A percentile compares a stretch with the other conserved stretches of the same genome.
Conservation (phyloP, 768 basidiomycete genomes). For the Termitomyces sp. region DNA sequence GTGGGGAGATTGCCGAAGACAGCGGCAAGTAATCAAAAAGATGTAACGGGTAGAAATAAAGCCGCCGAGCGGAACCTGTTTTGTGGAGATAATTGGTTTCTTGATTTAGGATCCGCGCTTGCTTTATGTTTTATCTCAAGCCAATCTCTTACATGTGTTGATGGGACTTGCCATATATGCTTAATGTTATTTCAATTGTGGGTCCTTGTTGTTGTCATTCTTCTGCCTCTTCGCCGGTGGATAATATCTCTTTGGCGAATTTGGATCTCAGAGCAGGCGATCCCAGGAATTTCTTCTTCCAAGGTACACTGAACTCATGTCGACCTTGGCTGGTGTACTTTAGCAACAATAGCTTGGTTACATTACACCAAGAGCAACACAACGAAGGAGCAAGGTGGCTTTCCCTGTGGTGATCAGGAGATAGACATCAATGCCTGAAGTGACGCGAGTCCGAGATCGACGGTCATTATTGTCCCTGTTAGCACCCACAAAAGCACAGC, state of each 20-base stretch:
- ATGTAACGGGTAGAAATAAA: slow-evolving; percentile 1
- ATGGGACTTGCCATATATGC: neutral
- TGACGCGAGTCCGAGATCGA: neutral
- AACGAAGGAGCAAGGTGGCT: neutral
- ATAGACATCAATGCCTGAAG: too few species aligned
- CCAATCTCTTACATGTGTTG: neutral
- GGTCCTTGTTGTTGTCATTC: neutral
- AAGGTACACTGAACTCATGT: neutral
- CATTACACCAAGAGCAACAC: neutral
- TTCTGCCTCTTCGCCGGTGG: neutral
- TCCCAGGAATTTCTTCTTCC: neutral
- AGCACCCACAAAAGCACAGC: neutral
- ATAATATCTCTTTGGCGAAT: neutral
- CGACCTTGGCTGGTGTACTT: neutral
- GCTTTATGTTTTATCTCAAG: neutral
- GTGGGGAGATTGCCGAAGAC: neutral
- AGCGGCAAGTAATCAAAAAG: neutral
- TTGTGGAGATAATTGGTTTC: slow-evolving; percentile 5
- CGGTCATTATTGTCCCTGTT: neutral
- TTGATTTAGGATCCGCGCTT: neutral
- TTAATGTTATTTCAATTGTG: neutral
- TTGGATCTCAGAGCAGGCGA: neutral
- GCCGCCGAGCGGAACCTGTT: slow-evolving; percentile 2
- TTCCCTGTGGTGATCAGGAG: too few species aligned
- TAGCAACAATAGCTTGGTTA: neutral